Evolutionary conservation across 108 stramenopile species (phyloP).

Genomic region (Aurantiochytrium sp.): DNA sequence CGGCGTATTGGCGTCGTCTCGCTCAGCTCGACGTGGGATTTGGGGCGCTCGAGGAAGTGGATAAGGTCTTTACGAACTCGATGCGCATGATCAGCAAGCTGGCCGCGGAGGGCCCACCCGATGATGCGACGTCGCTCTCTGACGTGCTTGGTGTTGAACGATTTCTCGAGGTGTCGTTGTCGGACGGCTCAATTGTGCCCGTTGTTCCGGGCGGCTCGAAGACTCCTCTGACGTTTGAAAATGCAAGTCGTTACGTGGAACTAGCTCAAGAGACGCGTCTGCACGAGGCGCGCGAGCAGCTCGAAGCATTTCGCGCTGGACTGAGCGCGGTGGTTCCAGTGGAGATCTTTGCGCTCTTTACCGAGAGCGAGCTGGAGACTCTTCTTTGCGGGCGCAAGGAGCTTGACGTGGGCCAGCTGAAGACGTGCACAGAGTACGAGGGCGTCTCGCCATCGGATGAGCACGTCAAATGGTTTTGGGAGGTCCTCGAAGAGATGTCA

Average conservation of each 20-base stretch:
- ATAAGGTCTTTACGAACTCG: conserved; percentile 53
- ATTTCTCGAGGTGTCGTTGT: conserved; percentile 35
- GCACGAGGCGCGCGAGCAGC: conserved; percentile 52
- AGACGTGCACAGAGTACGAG: conserved; percentile 83
- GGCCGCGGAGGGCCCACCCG: neutral
- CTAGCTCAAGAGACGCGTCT: conserved; percentile 22
- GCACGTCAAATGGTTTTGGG: conserved; percentile 81
- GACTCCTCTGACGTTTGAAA: conserved; percentile 24
- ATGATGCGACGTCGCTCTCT: neutral
- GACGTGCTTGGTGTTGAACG: conserved; percentile 28
- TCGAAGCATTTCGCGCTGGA: conserved; percentile 78
- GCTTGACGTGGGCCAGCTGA: conserved; percentile 84
- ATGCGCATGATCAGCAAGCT: neutral
- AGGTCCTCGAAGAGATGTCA: conserved; percentile 74
- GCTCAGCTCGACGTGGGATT: conserved; percentile 21
- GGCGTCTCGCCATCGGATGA: conserved; percentile 60
- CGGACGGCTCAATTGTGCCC: conserved; percentile 25
- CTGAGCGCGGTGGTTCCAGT: conserved; percentile 77
- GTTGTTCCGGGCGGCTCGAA: conserved; percentile 8
- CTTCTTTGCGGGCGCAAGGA: conserved; percentile 79
- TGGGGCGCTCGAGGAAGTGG: conserved; percentile 48
- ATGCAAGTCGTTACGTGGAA: conserved; percentile 59
- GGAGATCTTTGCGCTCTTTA: conserved; percentile 75
- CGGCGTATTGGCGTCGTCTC: conserved; percentile 34
- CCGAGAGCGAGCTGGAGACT: conserved; percentile 72